Evolutionary conservation across 441 rosid genomes (phyloP).

Genomic region (Jatropha multifida): DNA sequence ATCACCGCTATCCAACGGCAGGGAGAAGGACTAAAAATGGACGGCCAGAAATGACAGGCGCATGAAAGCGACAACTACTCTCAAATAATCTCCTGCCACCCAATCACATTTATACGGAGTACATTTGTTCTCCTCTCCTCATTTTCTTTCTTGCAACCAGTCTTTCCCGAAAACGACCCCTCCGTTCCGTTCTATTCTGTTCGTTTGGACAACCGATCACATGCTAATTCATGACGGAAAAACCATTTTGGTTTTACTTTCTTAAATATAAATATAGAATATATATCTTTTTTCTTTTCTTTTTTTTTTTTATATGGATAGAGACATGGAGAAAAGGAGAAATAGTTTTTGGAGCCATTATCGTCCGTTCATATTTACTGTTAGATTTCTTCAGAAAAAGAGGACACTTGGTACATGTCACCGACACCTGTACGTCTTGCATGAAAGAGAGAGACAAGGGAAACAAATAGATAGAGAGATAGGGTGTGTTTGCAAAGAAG

Average conservation of each 20-base stretch:
- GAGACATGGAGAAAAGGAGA: no score
- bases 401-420: slow-evolving; percentile 33
- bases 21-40: slow-evolving; percentile 13
- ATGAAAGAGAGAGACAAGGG: slow-evolving; percentile 38
- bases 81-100: slow-evolving; percentile 8
- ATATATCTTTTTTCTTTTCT: not conserved
- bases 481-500: not conserved
- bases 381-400: slow-evolving; percentile 28
- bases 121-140: not conserved
- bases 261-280: no score
- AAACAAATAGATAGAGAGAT: not conserved
- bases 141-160: not conserved
- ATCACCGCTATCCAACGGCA: slow-evolving; percentile 32
- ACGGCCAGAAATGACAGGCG: slow-evolving; percentile 19
- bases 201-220: not conserved
- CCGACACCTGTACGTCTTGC: slow-evolving; percentile 60
- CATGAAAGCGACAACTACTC: slow-evolving; percentile 21
- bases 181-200: not conserved
- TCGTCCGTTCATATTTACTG: slow-evolving; percentile 18
- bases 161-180: not conserved
- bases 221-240: not conserved
- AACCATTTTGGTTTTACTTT: not conserved
- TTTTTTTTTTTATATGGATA: not conserved
- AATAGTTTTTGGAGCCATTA: not conserved
- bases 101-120: slow-evolving; percentile 14